Evolutionary conservation across 1,284 basidiomycete species (phyloP).

Genomic region (Spongispora temasekensis): DNA sequence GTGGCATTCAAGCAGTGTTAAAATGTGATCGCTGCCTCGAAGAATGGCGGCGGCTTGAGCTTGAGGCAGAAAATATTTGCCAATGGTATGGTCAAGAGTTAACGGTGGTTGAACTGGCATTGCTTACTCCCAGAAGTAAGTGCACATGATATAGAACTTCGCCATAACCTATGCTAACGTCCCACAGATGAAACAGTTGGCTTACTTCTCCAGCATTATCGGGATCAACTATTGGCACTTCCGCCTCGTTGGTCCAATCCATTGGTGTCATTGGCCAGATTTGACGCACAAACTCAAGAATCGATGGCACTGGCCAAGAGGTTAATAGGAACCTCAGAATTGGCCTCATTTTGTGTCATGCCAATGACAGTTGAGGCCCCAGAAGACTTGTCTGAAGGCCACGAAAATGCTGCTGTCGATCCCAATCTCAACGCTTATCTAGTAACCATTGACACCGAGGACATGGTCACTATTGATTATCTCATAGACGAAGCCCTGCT

Average conservation of each 20-base stretch:
- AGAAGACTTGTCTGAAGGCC: not conserved
- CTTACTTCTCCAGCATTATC: not conserved
- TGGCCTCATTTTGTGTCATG: not conserved
- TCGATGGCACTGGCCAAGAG: not conserved
- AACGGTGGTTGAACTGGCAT: not conserved
- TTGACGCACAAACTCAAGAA: not conserved
- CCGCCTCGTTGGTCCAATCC: not conserved
- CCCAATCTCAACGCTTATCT: too few relatives aligned
- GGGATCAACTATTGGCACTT: not conserved
- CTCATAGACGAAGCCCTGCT: not conserved
- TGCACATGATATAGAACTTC: not conserved
- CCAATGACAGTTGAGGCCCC: not conserved
- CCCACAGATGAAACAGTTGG: constrained; percentile 1
- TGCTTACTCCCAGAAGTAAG: not conserved
- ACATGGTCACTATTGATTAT: not conserved
- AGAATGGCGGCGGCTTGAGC: constrained; percentile 21
- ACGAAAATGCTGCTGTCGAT: too few relatives aligned
- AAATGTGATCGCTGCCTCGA: constrained; percentile 32
- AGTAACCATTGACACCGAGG: not conserved
- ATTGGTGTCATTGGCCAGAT: not conserved
- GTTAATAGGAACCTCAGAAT: not conserved
- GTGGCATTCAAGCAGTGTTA: constrained; percentile 36
- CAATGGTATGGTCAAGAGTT: not conserved
- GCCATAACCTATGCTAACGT: too few relatives aligned
- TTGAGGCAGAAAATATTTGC: not conserved